Evolutionary conservation across 1,139 yeast species (phyloP), one percentile per base, ranked within the genome.

Genomic region (Suhomyces terraborum): DNA sequence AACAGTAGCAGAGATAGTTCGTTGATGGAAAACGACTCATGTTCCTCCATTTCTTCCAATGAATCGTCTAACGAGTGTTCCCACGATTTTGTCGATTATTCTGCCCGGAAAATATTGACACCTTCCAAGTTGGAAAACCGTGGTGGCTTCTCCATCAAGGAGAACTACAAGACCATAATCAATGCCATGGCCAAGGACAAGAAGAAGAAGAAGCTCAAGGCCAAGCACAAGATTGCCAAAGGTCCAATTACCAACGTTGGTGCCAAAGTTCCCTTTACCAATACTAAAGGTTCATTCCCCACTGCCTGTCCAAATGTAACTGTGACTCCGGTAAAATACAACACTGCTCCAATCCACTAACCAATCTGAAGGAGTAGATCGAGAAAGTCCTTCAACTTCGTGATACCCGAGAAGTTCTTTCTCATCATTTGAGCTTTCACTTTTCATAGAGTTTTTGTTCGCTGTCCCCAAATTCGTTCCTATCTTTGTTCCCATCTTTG

Each of bases 111-210:
- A 21, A 32, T 43, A 8, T 49, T 54, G 42, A 31, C 49, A 12
- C 52, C 55, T 21, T 35, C 48, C 17, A 51, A 41, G 14, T 6
- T 19, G 8, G 29, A 34, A 7, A 34, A 34, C 10, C 20, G 31
- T 6, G 31, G 31, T 6, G 31, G 13, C 2, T 8, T 9, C 12
- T 9, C 36, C 13, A 25, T 20, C 35, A 41, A 19, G 13, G 52
- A 52, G 17, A 47, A 46, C 37, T 53, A 51, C 46, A 49, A 50
- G 36, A 43, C 49, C 10, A 40, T 48, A 22, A 45, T 51, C 14
- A 48, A 39, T 32, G 45, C 51, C 10, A 45, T 50, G 49, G 37
- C 50, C 26, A 53, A 50, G 39, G 55, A 47, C 10, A 52, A 52
- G 48, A 50, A 45, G 41, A 52, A 47, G 40, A 50, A 45, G 34